These are phyloP conservation scores for Akanthomyces dipterigenus DNA, from an alignment of 2,329 filamentous ascomycete species.

Conservation along the genomic window DNA sequence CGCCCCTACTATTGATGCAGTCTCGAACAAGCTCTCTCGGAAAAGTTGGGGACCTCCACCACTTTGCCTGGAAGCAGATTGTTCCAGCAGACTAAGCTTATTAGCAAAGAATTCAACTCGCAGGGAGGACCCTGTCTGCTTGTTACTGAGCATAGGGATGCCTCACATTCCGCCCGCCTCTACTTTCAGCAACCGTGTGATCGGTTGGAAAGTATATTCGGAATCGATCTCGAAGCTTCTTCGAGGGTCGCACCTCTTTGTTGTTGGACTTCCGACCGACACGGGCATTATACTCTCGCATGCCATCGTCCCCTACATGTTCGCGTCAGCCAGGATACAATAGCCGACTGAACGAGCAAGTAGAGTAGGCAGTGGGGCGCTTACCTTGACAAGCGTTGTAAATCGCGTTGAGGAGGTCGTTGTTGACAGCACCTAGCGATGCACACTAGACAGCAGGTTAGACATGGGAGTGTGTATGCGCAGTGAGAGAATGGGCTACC, in stretches of 20 bases:
- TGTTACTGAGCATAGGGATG: conserved; percentile 13
- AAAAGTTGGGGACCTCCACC: conserved; percentile 65
- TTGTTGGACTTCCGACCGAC: conserved; percentile 21
- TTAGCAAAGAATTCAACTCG: background rate
- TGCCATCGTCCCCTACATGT: conserved; percentile 30
- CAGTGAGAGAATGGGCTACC: conserved; percentile 21
- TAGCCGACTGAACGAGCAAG: conserved; percentile 1
- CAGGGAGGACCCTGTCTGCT: background rate
- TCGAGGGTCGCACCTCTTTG: conserved; percentile 19
- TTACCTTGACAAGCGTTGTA: conserved; percentile 50
- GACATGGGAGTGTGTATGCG: background rate
- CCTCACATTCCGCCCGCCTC: conserved; percentile 53
- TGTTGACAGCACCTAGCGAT: conserved; percentile 71
- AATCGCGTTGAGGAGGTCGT: conserved; percentile 54
- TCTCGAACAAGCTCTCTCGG: conserved; percentile 68
- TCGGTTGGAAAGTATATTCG: conserved; percentile 76
- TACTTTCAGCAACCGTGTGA: conserved; percentile 59
- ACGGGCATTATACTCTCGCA: conserved; percentile 39
- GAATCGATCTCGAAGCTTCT: conserved; percentile 42
- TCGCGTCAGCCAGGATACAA: background rate
- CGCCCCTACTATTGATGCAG: conserved; percentile 61
- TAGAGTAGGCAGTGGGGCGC: conserved; percentile 14
- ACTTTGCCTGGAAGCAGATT: conserved; percentile 68
- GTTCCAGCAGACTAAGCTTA: conserved; percentile 67
- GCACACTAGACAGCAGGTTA: conserved; percentile 49